Base-by-base conservation (phyloP, 1,284 basidiomycete genomes). In the Ganoderma lingzhi region DNA sequence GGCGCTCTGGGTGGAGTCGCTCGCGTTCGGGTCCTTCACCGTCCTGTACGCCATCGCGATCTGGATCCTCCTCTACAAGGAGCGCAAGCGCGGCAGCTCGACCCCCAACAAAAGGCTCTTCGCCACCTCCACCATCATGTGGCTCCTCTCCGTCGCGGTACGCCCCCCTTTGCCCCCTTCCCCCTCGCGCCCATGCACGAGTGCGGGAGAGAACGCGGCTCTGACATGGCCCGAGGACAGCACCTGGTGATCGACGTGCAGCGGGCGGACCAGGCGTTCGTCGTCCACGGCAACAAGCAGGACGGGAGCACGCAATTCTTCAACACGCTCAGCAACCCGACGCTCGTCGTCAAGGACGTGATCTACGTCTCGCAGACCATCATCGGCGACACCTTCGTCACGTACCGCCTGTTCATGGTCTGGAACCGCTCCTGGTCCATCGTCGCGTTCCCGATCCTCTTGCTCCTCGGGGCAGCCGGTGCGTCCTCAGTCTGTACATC, bases 21-120 rank as follows among this genome's bases (percentile, higher is more conserved):
- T 73, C 68, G 19, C 71, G n/a, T 73, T 73, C 42, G 72, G 72
- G 56, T 70, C 68, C 14, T 73, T 73, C 68, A 65, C 68, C 35
- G 70, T 73, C 35, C 70, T 73, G 48, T 73, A 73, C 35, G 62
- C 62, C 61, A 71, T 73, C 28, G 70, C 72, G 2, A 70, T 71
- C 39, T 73, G 72, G 72, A 73, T 73, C 51, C 68, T 73, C 2
- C 66, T 73, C 37, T 73, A 73, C 69, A 71, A 70, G 69, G 70
- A 71, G 68, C 70, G 69, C 61, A 45, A 64, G 44, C 70, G 72
- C 6, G 62, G 58, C 56, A 51, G 30, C 28, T 63, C 70, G 3
- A 66, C 51, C 0, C 68, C 68, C 44, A 73, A 73, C 68, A 68
- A 66, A 63, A 62, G 70, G 66, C 65, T 73, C 42, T 73, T 73